These are phyloP conservation scores for Coniosporium uncinatum DNA, from an alignment of 2,329 filamentous ascomycete species.

Conservation along the genomic window DNA sequence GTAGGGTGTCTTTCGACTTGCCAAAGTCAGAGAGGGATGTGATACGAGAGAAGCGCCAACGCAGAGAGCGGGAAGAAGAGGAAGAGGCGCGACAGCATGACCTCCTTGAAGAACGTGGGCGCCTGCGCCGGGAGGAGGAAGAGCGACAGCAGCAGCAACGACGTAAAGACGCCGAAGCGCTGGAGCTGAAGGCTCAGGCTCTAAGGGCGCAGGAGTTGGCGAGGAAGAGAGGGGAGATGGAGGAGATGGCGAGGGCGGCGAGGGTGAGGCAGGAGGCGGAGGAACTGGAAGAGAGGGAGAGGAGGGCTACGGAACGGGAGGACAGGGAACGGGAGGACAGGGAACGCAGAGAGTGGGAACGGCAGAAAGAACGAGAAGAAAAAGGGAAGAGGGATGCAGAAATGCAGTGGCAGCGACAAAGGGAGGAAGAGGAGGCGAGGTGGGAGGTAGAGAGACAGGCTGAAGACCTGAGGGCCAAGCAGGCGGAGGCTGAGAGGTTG, in stretches of 20 bases:
- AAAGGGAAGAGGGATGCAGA: not conserved
- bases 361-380: not conserved
- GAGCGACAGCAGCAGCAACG: slow-evolving; percentile 9
- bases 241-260: too few species aligned
- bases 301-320: slow-evolving; percentile 13
- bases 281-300: too few species aligned
- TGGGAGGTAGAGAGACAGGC: slow-evolving; percentile 9
- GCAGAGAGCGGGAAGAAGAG: not conserved
- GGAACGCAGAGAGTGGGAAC: slow-evolving; percentile 4
- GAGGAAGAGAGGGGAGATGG: too few species aligned
- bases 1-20: too few species aligned
- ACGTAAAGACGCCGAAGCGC: slow-evolving; percentile 14
- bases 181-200: too few species aligned
- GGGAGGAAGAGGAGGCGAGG: slow-evolving; percentile 5
- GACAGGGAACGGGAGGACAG: slow-evolving; percentile 12
- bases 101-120: slow-evolving; percentile 13
- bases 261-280: too few species aligned
- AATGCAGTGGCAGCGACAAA: slow-evolving; percentile 9
- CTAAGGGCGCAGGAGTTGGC: too few species aligned
- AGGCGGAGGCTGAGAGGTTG: slow-evolving; percentile 7
- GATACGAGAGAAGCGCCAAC: too few species aligned
- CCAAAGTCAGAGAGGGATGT: too few species aligned
- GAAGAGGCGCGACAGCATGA: not conserved
- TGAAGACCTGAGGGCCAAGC: not conserved
- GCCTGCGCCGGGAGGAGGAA: slow-evolving; percentile 10